A percentile compares a stretch with the other conserved stretches of the same genome.
Evolutionary conservation across 345 rosid genomes (phyloP).

Genomic region (Ceriops zippeliana): DNA sequence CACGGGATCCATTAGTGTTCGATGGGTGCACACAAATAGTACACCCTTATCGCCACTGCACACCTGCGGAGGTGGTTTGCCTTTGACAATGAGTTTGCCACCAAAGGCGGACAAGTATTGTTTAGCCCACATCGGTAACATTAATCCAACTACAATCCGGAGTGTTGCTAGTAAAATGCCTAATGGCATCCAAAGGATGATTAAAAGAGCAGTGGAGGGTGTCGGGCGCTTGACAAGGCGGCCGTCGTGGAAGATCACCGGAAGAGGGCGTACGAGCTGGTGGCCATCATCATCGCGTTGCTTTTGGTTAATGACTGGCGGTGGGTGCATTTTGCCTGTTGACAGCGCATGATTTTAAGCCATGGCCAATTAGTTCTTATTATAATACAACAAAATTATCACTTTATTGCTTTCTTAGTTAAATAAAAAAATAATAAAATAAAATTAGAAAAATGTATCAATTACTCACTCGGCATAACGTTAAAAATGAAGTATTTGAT

Average conservation of each 20-base stretch:
- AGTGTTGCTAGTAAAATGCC: conserved; percentile 60
- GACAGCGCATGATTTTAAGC: background rate
- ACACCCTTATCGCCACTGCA: conserved; percentile 45
- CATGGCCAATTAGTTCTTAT: too few species aligned
- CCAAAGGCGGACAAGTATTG: conserved; percentile 58
- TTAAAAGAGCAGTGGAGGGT: conserved; percentile 61
- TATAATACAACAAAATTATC: too few species aligned
- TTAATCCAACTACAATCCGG: conserved; percentile 45
- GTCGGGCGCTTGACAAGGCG: conserved; percentile 82
- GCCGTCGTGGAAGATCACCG: conserved; percentile 92
- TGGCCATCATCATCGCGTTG: conserved; percentile 11
- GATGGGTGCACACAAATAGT: conserved; percentile 82
- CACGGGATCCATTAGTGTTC: conserved; percentile 93
- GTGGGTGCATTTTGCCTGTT: conserved; percentile 46
- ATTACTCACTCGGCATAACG: conserved; percentile 55
- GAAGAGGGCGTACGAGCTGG: conserved; percentile 47
- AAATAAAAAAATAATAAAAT: too few species aligned
- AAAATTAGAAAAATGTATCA: too few species aligned
- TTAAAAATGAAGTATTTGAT: conserved; percentile 38
- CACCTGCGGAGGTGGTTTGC: conserved; percentile 61
- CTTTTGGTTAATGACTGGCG: conserved; percentile 27
- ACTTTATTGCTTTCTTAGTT: too few species aligned
- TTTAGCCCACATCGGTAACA: conserved; percentile 62
- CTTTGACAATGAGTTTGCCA: conserved; percentile 59
- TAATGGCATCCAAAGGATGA: conserved; percentile 79